These are phyloP conservation scores for Calophaca sinica DNA, from an alignment of 306 rosid species.

Conservation along the genomic window DNA sequence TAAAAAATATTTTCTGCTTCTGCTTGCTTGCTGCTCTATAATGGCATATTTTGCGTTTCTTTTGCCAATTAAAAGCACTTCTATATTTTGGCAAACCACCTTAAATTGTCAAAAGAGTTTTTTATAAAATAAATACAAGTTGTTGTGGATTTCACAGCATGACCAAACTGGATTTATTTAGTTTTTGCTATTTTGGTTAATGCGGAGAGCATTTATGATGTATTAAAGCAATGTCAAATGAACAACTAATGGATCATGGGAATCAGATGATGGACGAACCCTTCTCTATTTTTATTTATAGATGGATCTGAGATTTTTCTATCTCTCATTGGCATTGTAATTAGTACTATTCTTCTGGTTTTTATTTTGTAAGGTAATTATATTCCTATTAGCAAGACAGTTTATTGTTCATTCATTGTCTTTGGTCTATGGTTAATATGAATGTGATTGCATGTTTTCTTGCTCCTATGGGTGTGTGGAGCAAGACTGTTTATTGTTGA, in stretches of 20 bases:
- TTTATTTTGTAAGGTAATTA: no score
- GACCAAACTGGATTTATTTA: slow-evolving; percentile 9
- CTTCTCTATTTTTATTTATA: no score
- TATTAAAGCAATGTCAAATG: slow-evolving; percentile 87
- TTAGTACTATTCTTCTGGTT: no score
- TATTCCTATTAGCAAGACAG: no score
- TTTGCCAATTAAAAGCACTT: slow-evolving; percentile 17
- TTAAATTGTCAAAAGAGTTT: not conserved
- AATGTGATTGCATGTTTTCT: no score
- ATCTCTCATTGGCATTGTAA: no score
- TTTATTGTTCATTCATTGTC: no score
- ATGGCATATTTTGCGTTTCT: slow-evolving; percentile 3
- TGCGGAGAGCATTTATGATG: slow-evolving; percentile 43
- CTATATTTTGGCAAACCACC: slow-evolving; percentile 25
- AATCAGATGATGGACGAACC: slow-evolving; percentile 84
- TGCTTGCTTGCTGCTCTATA: slow-evolving; percentile 18
- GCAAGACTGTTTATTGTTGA: no score
- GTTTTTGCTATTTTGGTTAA: slow-evolving; percentile 20
- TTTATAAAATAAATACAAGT: not conserved
- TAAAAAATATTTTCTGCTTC: not conserved
- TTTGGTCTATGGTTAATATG: no score
- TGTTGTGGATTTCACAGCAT: slow-evolving; percentile 25
- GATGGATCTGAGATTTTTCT: no score
- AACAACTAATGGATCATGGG: slow-evolving; percentile 81
- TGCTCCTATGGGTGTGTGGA: no score